Percentiles rank a stretch among this genome's conserved stretches.
Conservation (phyloP, 495 filamentous ascomycete species). For the Penicillium flavigenum region DNA sequence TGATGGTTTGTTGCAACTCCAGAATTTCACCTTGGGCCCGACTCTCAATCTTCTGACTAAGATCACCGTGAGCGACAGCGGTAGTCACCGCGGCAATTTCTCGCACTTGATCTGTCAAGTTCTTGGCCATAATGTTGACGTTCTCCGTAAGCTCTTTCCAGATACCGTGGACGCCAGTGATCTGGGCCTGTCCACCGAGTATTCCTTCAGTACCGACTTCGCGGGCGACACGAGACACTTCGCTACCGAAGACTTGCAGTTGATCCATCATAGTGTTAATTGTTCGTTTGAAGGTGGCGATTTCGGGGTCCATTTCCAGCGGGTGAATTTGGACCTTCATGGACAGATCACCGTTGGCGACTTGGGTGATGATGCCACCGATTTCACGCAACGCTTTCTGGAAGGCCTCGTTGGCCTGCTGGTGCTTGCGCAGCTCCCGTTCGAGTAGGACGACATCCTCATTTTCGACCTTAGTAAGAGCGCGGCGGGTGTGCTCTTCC, state of each 20-base stretch:
- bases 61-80: constrained; percentile 92
- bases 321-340: constrained; percentile 98
- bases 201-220: constrained; percentile 97
- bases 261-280: constrained; percentile 99
- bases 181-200: constrained; percentile 93
- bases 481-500: constrained; percentile 57
- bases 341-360: constrained; percentile 92
- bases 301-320: constrained; percentile 98
- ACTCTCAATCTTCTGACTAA: constrained; percentile 94
- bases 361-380: constrained; percentile 92
- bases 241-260: constrained; percentile 93
- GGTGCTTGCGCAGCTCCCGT: constrained; percentile 90
- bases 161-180: constrained; percentile 92
- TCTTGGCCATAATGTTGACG: constrained; percentile 97
- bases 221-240: constrained; percentile 93
- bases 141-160: constrained; percentile 98
- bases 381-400: constrained; percentile 97
- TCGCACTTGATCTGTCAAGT: constrained; percentile 82
- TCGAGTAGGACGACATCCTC: constrained; percentile 71
- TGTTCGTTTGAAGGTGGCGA: constrained; percentile 97
- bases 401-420: constrained; percentile 98
- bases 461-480: constrained; percentile 57
- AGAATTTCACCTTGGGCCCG: constrained; percentile 94
- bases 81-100: constrained; percentile 97
- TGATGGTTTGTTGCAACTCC: constrained; percentile 95